These are phyloP conservation scores for Trametes sanguinea DNA, from an alignment of 768 basidiomycete species.

Conservation along the genomic window DNA sequence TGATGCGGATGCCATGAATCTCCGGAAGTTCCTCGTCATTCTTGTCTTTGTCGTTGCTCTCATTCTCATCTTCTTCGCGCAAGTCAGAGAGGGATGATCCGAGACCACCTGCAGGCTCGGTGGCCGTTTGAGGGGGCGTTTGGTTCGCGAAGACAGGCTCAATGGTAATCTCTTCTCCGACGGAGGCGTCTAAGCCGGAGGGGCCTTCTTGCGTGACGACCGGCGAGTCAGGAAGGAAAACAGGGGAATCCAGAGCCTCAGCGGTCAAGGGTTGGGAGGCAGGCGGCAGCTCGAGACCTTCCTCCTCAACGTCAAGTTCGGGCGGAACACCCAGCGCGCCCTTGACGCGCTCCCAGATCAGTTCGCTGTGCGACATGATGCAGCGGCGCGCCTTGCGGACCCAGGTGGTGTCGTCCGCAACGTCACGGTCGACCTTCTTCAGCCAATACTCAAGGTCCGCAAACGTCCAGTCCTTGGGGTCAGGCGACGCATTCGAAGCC, in stretches of 20 bases:
- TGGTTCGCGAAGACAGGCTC: conserved; percentile 38
- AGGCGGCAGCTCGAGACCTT: conserved; percentile 11
- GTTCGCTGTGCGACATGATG: conserved; percentile 74
- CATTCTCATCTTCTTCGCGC: conserved; percentile 34
- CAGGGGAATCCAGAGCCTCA: conserved; percentile 21
- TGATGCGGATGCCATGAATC: conserved; percentile 35
- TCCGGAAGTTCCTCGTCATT: conserved; percentile 36
- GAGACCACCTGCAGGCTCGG: conserved; percentile 18
- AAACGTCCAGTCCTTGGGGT: conserved; percentile 74
- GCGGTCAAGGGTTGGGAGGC: conserved; percentile 10
- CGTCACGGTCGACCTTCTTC: conserved; percentile 59
- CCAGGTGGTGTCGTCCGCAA: conserved; percentile 73
- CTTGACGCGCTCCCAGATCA: conserved; percentile 91
- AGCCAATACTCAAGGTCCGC: conserved; percentile 69
- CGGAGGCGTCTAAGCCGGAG: neutral
- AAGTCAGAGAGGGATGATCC: conserved; percentile 27
- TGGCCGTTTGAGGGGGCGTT: conserved; percentile 25
- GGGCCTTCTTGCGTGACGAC: conserved; percentile 9
- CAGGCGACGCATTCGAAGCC: conserved; percentile 34
- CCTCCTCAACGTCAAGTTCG: conserved; percentile 69
- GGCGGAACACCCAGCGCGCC: conserved; percentile 86
- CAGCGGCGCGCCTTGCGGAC: conserved; percentile 72
- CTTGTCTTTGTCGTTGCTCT: conserved; percentile 35
- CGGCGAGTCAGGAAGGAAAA: conserved; percentile 29
- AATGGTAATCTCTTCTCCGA: conserved; percentile 29